Base-by-base conservation (phyloP, 805 yeast genomes). In the Kluyveromyces aestuarii region DNA sequence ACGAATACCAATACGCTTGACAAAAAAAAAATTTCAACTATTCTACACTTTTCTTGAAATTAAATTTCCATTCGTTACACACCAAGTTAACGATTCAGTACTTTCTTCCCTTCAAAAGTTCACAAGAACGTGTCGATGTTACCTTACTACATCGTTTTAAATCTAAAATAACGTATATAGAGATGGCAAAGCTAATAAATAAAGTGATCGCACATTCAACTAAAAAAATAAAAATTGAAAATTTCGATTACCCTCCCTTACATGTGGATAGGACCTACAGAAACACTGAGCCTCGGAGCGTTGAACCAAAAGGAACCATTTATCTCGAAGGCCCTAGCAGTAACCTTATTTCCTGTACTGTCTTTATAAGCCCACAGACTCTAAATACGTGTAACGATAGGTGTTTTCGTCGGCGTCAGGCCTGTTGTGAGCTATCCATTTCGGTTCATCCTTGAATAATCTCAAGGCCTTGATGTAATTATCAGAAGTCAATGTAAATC, bases 391-490 rank as follows among this genome's bases (percentile, higher is more conserved):
- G 44, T 61, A 53, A 49, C 87, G 72, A 48, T 66, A 68, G 13
- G 58, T 48, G 53, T 78, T 76, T 6, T 63, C 61, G 48, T 79
- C 84, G 7, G 72, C 76, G 1, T 52, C 61, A 0, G 87, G 86
- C 51, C 95, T 77, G 60, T 80, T 78, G 59, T 86, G 76, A 8
- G 96, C 95, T 36, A 83, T 79, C 99, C 99, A 91, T 64, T 89
- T 91, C 27, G 98, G 98, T 69, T 90, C 96, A 57, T 88, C 96
- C 65, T 88, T 80, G 72, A 91, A 91, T 57, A 91, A 69, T 55
- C 99, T 73, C 59, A 86, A 64, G 4, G 98, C 96, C 50, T 77
- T 76, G 55, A 91, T 83, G 55, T 76, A 76, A 63, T 81, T 79
- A 45, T 70, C 61, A 41, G 72, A 67, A 9, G 88, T 75, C 54